Evolutionary conservation across 2,329 filamentous ascomycete genomes (phyloP), one percentile per base, ranked within the genome.

Genomic region (Aspergillus neotritici): DNA sequence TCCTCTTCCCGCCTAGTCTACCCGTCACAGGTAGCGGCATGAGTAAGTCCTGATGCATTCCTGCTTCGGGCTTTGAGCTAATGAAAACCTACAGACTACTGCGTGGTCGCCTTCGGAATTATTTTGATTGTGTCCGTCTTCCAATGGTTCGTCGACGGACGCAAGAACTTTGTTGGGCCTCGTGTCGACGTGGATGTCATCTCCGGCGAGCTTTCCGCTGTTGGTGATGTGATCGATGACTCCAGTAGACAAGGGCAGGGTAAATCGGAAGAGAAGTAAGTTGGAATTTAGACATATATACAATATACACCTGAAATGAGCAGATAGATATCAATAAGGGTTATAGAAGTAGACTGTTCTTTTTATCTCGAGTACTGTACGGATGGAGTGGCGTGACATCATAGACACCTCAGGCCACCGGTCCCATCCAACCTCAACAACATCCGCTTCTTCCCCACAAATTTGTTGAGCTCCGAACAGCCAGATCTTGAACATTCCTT

Each of bases 1-100:
- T 88, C 65, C 73, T 87, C 14, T 87, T 88, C 64, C 85, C 85
- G 3, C 84, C 85, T 0, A 74, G 74, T 6, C 57, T 82, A 4
- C 83, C 82, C 0, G 81, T 83, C 2, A 80, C 79, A 0, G 72
- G 75, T 0, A 78, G 68, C 52, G 87, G 78, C 66, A 88, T 88
- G 84, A 89, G 77, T 76, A 68, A 55, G 71, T 66, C 28, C 13
- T 9, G 12, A 30, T 31, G 3, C 10, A 16, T 17, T 1, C 13
- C 9, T 9, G 12, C 5, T 16, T 7, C 4, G 32, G 30, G 29
- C 14, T 31, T 29, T 17, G 39, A 13, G 11, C 52, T 48, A 30
- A 55, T 37, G 12, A 4, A 29, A 21, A 14, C 3, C 9, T 6
- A 12, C 28, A 66, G 63, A 71, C 50, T 70, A 71, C 54, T 69